phyloP scores from a whole-genome alignment of 306 rosid species.

The Casuarina glauca region DNA sequence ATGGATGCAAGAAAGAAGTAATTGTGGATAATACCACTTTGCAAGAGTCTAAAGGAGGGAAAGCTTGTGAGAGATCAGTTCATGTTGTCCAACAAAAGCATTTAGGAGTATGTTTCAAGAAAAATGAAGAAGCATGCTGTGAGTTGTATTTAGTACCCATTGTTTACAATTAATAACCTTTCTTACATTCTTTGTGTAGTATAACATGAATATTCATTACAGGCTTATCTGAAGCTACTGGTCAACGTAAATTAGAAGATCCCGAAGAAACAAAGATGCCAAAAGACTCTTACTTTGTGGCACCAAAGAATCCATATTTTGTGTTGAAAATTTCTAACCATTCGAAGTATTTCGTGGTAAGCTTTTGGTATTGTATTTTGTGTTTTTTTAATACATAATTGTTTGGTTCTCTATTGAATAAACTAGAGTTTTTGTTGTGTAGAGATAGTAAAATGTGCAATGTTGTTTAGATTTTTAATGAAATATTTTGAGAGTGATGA shows the following conservation, averaged over 20 bases:
- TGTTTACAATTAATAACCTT: background rate
- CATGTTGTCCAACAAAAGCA: background rate
- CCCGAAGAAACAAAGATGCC: background rate
- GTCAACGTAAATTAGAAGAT: background rate
- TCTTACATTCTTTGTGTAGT: background rate
- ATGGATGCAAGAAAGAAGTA: conserved; percentile 8
- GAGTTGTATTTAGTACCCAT: background rate
- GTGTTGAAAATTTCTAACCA: background rate
- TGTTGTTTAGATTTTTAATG: background rate
- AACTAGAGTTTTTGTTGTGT: too few species aligned
- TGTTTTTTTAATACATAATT: too few species aligned
- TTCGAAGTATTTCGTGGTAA: background rate
- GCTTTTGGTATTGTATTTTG: background rate
- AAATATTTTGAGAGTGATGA: background rate
- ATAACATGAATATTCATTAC: background rate
- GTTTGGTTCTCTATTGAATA: too few species aligned
- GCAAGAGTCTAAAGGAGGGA: background rate
- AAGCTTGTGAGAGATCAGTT: background rate
- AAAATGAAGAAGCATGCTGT: background rate
- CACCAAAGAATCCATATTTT: background rate
- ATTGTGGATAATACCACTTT: background rate
- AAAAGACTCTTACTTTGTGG: background rate
- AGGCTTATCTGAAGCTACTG: background rate
- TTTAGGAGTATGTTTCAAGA: background rate
- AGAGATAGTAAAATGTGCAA: too few species aligned